Percentiles rank a stretch among this genome's conserved stretches.
phyloP scores from a whole-genome alignment of 2,329 filamentous ascomycete species.

The Sporothrix brasiliensis region DNA sequence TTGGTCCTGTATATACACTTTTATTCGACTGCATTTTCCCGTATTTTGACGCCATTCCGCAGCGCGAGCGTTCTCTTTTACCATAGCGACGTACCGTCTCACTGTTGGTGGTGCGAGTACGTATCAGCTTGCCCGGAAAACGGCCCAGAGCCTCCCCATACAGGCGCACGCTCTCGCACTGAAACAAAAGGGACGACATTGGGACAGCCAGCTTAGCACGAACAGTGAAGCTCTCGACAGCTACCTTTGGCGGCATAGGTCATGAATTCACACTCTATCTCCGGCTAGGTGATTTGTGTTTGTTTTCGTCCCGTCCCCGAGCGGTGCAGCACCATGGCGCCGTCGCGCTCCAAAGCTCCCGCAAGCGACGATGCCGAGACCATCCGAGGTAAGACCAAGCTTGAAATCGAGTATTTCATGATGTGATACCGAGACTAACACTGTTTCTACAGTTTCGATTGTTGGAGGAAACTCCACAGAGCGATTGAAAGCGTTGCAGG shows the following conservation, averaged over 20 bases:
- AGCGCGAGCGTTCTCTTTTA: background rate
- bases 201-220: background rate
- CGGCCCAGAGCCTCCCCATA: background rate
- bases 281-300: background rate
- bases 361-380: constrained; percentile 34
- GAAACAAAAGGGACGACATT: background rate
- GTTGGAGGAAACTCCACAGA: constrained; percentile 34
- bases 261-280: background rate
- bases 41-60: background rate
- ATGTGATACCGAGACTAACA: background rate
- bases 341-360: constrained; percentile 29
- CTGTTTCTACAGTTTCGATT: constrained; percentile 32
- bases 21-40: constrained; percentile 13
- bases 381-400: constrained; percentile 33
- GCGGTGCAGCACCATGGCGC: constrained; percentile 32
- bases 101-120: background rate
- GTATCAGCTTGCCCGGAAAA: background rate
- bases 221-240: background rate
- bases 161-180: background rate
- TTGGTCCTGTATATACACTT: constrained; percentile 17
- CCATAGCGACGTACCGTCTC: background rate
- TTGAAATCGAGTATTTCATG: background rate
- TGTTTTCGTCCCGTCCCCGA: constrained; percentile 5
- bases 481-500: constrained; percentile 36
- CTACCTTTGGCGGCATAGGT: background rate